A percentile compares a stretch with the other conserved stretches of the same genome.
These are phyloP conservation scores for Plasmodium cynomolgi DNA, from an alignment of 169 alveolate species.

Conservation along the genomic window DNA sequence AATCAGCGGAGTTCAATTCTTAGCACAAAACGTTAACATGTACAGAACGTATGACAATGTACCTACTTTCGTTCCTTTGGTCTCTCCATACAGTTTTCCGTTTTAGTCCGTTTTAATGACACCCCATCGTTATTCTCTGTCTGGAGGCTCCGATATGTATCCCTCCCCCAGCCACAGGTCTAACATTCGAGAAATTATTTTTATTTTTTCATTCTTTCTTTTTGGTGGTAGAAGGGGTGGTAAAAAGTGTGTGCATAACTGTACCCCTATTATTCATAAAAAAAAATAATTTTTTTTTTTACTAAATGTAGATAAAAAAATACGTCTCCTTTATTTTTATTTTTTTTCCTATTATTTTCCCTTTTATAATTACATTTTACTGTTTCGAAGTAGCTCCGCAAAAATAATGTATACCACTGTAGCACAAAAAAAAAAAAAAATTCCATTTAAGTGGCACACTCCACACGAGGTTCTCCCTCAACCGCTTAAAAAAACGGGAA, in stretches of 20 bases:
- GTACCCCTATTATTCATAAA: neutral
- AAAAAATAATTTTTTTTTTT: neutral
- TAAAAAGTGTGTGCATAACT: neutral
- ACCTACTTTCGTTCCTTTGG: neutral
- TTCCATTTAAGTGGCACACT: neutral
- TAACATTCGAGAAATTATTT: neutral
- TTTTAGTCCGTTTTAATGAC: neutral
- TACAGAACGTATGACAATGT: neutral
- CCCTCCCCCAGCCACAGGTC: neutral
- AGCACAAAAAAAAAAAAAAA: constrained; percentile 7
- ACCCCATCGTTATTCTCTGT: neutral
- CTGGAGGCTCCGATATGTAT: neutral
- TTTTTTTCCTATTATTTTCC: neutral
- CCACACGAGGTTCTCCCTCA: neutral
- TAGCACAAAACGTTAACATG: neutral
- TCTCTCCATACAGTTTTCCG: neutral
- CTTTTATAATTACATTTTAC: neutral
- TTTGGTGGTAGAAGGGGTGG: neutral
- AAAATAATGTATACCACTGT: neutral
- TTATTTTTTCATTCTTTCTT: neutral
- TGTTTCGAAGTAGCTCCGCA: neutral
- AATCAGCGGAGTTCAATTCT: neutral
- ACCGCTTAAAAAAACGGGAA: neutral
- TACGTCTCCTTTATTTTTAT: neutral
- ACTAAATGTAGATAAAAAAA: neutral